Evolutionary conservation across 177 flowering plant genomes (phyloP).

Genomic region (Tripterygium wilfordii): DNA sequence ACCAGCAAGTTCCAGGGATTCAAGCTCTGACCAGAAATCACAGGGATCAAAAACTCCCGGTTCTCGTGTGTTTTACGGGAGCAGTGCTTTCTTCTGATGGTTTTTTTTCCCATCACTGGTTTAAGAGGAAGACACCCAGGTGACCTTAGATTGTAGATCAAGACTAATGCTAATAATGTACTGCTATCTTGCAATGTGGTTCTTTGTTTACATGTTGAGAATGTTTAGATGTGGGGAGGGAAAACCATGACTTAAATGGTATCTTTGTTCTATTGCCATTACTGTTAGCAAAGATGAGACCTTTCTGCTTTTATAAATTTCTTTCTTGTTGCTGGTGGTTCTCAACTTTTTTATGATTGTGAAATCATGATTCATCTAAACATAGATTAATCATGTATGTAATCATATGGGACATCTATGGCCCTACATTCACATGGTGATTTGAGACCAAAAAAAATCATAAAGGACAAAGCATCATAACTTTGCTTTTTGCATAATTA

Average conservation of each 20-base stretch:
- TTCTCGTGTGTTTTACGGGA: constrained; percentile 80
- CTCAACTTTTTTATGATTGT: constrained; percentile 5
- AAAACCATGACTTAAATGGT: constrained; percentile 23
- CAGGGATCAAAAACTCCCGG: constrained; percentile 45
- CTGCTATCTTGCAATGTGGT: constrained; percentile 17
- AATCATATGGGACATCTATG: constrained; percentile 5
- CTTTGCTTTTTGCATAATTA: constrained; percentile 5
- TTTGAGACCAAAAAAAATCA: constrained; percentile 5
- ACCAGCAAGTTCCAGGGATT: constrained; percentile 38
- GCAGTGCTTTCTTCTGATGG: constrained; percentile 83
- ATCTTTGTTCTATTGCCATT: constrained; percentile 15
- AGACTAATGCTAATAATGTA: constrained; percentile 32
- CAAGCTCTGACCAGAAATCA: constrained; percentile 46
- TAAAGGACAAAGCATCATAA: neutral
- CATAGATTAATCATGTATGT: constrained; percentile 7
- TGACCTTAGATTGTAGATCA: constrained; percentile 39
- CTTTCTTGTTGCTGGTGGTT: neutral
- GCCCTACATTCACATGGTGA: constrained; percentile 18
- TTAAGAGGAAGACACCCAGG: constrained; percentile 26
- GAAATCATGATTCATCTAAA: constrained; percentile 2
- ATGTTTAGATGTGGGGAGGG: constrained; percentile 17
- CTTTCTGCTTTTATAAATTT: constrained; percentile 10
- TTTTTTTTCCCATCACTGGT: constrained; percentile 16
- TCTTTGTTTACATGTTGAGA: constrained; percentile 28
- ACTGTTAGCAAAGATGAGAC: constrained; percentile 20